Evolutionary conservation across 2,329 filamentous ascomycete genomes (phyloP).

Genomic region (Ophiostoma tasmaniense): DNA sequence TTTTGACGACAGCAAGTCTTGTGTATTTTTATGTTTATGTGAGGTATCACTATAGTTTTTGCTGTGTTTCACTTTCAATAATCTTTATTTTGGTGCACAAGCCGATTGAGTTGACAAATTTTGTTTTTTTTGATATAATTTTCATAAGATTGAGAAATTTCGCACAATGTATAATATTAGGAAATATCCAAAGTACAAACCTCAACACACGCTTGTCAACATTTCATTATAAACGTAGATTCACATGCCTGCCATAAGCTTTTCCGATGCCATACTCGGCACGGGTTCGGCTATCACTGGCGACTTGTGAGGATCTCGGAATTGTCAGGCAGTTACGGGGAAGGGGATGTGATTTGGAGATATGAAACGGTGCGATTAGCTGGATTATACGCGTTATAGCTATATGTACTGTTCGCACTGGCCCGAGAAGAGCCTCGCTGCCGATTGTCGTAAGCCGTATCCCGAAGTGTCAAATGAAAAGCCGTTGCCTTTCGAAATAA

Average conservation of each 20-base stretch:
- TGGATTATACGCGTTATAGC: not conserved
- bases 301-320: slow-evolving; percentile 1
- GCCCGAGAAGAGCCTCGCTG: not conserved
- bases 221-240: not conserved
- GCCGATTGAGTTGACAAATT: no score
- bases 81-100: no score
- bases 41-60: no score
- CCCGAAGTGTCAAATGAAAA: not conserved
- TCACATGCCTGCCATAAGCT: not conserved
- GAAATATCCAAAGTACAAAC: no score
- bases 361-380: not conserved
- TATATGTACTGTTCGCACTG: not conserved
- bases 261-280: not conserved
- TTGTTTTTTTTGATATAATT: no score
- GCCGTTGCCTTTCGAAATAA: not conserved
- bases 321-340: not conserved
- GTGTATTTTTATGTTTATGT: not conserved
- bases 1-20: no score
- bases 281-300: not conserved
- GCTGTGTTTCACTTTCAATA: no score
- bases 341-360: not conserved
- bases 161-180: no score
- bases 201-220: no score
- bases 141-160: no score
- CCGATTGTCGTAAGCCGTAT: not conserved